Evolutionary conservation across 805 yeast genomes (phyloP), one percentile per base, ranked within the genome.

Genomic region (Candida dendrica): DNA sequence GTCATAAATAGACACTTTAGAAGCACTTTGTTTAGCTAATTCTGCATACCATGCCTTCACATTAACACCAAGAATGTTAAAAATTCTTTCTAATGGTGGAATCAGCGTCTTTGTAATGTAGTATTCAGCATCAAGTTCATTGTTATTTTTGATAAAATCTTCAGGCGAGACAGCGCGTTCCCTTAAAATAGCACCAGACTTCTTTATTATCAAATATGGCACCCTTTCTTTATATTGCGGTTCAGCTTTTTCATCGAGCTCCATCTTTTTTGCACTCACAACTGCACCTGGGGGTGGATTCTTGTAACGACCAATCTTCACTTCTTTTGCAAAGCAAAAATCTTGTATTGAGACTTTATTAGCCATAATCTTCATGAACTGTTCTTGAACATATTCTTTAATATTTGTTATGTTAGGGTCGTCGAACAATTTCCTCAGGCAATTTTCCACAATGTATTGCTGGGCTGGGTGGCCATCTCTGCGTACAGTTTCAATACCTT

Each of bases 391-490:
- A 50, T 79, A 90, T 2, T 52, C 42, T 55, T 88, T 88, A 10
- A 91, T 85, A 29, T 59, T 42, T 0, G 96, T 79, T 10, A 93
- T 55, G 55, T 91, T 87, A 22, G 69, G 63, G 0, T 90, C 75
- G 11, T 81, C 84, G 58, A 93, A 93, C 3, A 93, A 60, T 1
- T 77, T 68, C 30, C 84, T 65, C 4, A 93, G 61, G 0, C 84
- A 63, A 44, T 78, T 75, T 47, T 87, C 95, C 26, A 86, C 80
- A 16, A 93, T 79, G 49, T 81, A 81, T 61, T 80, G 95, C 49
- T 86, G 95, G 0, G 96, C 95, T 0, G 95, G 95, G 20, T 90
- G 84, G 0, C 98, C 98, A 61, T 93, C 98, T 48, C 98, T 66
- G 48, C 98, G 64, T 0, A 93, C 86, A 0, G 98, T 93, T 56